Base-by-base conservation (phyloP, 495 filamentous ascomycete species). In the Aspergillus saccharolyticus region DNA sequence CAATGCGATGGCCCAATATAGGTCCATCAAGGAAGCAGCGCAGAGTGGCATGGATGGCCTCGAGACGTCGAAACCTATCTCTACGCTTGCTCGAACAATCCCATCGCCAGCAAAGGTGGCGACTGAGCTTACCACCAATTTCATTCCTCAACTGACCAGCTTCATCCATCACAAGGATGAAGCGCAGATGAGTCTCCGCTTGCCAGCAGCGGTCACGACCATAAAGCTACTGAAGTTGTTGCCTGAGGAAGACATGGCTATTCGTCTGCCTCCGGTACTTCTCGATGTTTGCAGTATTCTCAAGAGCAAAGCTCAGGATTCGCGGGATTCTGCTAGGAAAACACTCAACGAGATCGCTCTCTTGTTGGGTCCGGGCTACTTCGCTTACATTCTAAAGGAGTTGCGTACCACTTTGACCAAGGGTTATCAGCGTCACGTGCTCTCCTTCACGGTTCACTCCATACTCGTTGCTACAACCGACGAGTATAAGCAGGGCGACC, bases 161-260 rank as follows among this genome's bases (percentile, higher is more conserved):
- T 94, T 95, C 67, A 83, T 99, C 42, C 91, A 96, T 60, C 85
- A 93, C 63, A 97, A 97, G 72, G 89, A 97, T 55, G 91, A 97
- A 70, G 83, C 89, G 1, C 89, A 88, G 17, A 94, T 97, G 72
- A 94, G 91, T 73, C 80, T 93, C 51, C 89, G 94, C 61, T 85
- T 95, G 52, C 91, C 91, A 2, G 86, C 96, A 21, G 89, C 93
- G 1, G 80, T 97, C 45, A 89, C 91, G 17, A 80, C 89, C 48
- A 87, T 92, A 59, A 96, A 96, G 69, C 80, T 96, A 28, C 72
- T 97, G 19, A 87, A 86, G 46, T 73, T 96, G 19, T 80, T 99
- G 33, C 88, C 93, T 10, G 76, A 82, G 52, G 72, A 85, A 25
- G 83, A 88, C 17, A 75, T 96, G 63, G 76, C 83, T 42, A 80